Evolutionary conservation across 129 eudicot species (phyloP).

Genomic region (Lactuca saligna): DNA sequence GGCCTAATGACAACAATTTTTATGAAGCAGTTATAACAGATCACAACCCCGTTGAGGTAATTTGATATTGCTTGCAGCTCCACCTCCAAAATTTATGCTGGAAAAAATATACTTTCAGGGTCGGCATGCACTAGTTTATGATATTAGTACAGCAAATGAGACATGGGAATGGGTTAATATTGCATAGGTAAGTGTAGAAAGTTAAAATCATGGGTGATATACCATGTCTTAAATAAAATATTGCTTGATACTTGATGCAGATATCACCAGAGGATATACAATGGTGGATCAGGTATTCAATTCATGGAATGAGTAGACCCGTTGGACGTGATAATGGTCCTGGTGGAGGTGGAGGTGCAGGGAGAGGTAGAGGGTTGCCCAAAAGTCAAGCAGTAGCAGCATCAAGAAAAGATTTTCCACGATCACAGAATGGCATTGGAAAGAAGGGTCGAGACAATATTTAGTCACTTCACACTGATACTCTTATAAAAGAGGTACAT

Average conservation of each 20-base stretch:
- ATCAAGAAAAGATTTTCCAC: constrained; percentile 52
- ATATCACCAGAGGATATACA: constrained; percentile 70
- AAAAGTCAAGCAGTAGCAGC: constrained; percentile 31
- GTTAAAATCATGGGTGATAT: too few relatives aligned
- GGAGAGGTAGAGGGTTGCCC: constrained; percentile 63
- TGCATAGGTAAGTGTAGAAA: constrained; percentile 47
- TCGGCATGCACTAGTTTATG: constrained; percentile 76
- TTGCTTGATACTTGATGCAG: constrained; percentile 22
- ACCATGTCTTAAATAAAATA: too few relatives aligned
- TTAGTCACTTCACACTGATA: constrained; percentile 49
- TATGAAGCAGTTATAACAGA: constrained; percentile 86
- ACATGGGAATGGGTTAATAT: constrained; percentile 91
- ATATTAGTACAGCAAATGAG: constrained; percentile 60
- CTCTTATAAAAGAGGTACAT: neutral
- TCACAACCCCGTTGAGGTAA: constrained; percentile 62
- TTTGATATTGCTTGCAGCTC: constrained; percentile 3
- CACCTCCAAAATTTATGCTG: constrained; percentile 21
- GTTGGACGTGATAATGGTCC: constrained; percentile 53
- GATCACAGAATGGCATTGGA: constrained; percentile 66
- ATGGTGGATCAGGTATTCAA: constrained; percentile 41
- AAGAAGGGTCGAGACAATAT: constrained; percentile 56
- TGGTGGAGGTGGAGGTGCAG: constrained; percentile 36
- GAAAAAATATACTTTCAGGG: constrained; percentile 46
- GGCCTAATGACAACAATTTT: constrained; percentile 92
- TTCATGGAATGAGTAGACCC: constrained; percentile 53